These are phyloP conservation scores for Clonostachys rhizophaga DNA, from an alignment of 2,329 filamentous ascomycete genomes.

Conservation along the genomic window DNA sequence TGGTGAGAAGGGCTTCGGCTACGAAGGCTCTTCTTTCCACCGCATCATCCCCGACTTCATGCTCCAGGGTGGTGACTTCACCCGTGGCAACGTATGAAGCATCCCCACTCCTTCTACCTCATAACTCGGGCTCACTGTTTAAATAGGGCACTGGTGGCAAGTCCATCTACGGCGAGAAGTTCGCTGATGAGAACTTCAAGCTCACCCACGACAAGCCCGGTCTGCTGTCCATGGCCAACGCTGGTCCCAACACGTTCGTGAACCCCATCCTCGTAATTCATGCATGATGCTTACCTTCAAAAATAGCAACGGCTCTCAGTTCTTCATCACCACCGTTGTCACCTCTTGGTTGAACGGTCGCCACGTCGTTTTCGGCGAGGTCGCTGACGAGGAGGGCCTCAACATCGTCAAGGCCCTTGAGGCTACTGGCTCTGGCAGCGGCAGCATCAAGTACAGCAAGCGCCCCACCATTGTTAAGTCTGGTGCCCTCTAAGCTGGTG, in stretches of 20 bases:
- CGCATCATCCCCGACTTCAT: conserved; percentile 91
- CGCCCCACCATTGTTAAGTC: conserved; percentile 53
- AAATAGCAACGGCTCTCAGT: conserved; percentile 95
- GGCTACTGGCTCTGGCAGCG: conserved; percentile 51
- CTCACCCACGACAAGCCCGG: conserved; percentile 69
- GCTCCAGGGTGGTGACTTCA: conserved; percentile 96
- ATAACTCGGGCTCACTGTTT: conserved; percentile 9
- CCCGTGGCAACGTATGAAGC: conserved; percentile 75
- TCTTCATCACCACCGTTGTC: conserved; percentile 92
- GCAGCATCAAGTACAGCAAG: conserved; percentile 50
- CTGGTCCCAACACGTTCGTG: conserved; percentile 79
- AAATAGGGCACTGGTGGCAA: conserved; percentile 79
- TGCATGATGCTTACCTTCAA: neutral
- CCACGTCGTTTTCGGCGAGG: conserved; percentile 83
- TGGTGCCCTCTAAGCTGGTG: conserved; percentile 39
- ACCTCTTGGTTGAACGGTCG: conserved; percentile 82
- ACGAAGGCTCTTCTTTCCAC: conserved; percentile 82
- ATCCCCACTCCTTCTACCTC: conserved; percentile 7
- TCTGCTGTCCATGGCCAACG: conserved; percentile 93
- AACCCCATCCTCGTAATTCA: neutral
- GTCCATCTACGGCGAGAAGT: conserved; percentile 95
- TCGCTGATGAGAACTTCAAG: conserved; percentile 87
- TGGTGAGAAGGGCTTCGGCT: conserved; percentile 75
- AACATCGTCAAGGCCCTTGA: conserved; percentile 56
- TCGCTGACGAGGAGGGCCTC: conserved; percentile 45